Evolutionary conservation across 768 basidiomycete species (phyloP).

Genomic region (Suillus tomentosus): DNA sequence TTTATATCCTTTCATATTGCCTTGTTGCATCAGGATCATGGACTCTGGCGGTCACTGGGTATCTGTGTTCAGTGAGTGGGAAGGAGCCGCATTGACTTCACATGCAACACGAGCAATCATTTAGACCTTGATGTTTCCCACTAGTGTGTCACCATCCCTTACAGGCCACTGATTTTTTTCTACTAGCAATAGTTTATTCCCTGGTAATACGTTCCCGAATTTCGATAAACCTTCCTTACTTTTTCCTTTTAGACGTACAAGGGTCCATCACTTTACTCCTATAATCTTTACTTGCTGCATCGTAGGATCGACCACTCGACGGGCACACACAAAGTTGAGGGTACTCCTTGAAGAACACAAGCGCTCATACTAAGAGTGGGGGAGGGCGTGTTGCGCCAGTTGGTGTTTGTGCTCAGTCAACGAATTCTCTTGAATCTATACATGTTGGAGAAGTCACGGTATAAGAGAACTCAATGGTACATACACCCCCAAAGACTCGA

Average conservation of each 20-base stretch:
- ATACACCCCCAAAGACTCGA: background rate
- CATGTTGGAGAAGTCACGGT: background rate
- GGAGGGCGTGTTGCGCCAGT: background rate
- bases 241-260: background rate
- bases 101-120: background rate
- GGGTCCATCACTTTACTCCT: background rate
- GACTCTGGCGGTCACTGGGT: background rate
- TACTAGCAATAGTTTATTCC: background rate
- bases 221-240: background rate
- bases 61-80: background rate
- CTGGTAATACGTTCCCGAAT: background rate
- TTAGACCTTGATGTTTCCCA: background rate
- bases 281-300: background rate
- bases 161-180: background rate
- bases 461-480: background rate
- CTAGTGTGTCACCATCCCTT: background rate
- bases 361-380: background rate
- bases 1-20: background rate
- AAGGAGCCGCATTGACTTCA: background rate
- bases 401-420: background rate
- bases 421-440: background rate
- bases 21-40: background rate
- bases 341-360: no score
- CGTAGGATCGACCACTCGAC: background rate
- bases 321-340: no score